Base-by-base conservation (phyloP, 2,329 filamentous ascomycete genomes). In the Sporothrix pseudoabietina region DNA sequence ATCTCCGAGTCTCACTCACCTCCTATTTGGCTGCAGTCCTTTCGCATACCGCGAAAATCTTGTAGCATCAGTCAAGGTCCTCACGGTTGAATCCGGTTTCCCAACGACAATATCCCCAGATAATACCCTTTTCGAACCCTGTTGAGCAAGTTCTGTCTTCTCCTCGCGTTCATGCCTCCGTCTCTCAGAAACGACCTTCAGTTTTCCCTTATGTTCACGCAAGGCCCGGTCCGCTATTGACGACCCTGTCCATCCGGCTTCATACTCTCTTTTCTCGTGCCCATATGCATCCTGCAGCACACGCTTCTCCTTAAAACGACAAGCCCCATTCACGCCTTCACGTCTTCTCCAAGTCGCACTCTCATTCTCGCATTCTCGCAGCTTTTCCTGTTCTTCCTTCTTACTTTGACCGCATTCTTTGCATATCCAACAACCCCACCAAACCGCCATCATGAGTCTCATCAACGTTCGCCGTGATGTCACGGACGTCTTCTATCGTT, bases 381-480 rank as follows among this genome's bases (percentile, higher is more conserved):
- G 49, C 41, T 47, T 49, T 69, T 22, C 30, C 16, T 35, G 19
- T 7, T 35, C 5, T 19, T 14, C 19, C 32, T 39, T 39, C 41
- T n/a, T 9, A n/a, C 19, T 26, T 39, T 14, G 4, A 26, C 39
- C 32, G 16, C 39, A n/a, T 30, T 72, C 57, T 57, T 55, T 57
- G 71, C n/a, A 12, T 14, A 10, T 19, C 32, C 47, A 57, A 30
- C 73, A 65, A 39, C 74, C 72, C 72, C 71, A 47, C 75, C 82
- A 82, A 72, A 87, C 83, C 84, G 85, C 83, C 89, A 94, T 80
- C 85, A 98, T 98, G 96, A 91, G 93, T 89, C 94, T 93, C 86
- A 88, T 99, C 90, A 99, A 99, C 86, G 94, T 98, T 85, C 94
- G 94, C 85, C 94, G 93, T 85, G 95, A 98, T 92, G 92, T 97